These are phyloP conservation scores for Sphaerulina populicola DNA, from an alignment of 2,329 filamentous ascomycete species.

Conservation along the genomic window DNA sequence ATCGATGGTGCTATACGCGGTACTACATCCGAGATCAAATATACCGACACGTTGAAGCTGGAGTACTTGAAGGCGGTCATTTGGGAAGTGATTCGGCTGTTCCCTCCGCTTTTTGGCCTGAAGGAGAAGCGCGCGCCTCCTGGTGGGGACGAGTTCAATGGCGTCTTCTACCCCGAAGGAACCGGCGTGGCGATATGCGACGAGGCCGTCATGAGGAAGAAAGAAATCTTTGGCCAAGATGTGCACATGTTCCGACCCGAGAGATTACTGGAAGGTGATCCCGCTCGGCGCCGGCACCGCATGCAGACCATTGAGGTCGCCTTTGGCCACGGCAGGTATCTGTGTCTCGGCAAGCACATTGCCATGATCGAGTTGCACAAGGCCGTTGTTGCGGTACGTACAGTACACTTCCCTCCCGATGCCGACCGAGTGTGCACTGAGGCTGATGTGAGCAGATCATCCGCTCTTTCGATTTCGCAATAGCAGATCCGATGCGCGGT, in stretches of 20 bases:
- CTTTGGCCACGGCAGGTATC: conserved; percentile 41
- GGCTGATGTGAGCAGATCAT: conserved; percentile 15
- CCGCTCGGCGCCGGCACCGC: conserved; percentile 34
- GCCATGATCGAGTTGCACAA: conserved; percentile 46
- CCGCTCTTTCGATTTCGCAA: conserved; percentile 17
- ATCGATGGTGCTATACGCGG: conserved; percentile 34
- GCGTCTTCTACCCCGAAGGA: conserved; percentile 41
- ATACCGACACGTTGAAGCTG: conserved; percentile 24
- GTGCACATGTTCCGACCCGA: conserved; percentile 43
- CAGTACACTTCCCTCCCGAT: neutral
- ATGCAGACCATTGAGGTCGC: conserved; percentile 37
- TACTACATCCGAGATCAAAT: conserved; percentile 12
- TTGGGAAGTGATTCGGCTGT: conserved; percentile 30
- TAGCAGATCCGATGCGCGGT: conserved; percentile 19
- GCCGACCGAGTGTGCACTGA: neutral
- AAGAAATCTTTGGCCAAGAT: conserved; percentile 36
- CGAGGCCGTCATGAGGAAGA: conserved; percentile 37
- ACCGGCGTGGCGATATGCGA: conserved; percentile 41
- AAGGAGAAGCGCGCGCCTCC: conserved; percentile 23
- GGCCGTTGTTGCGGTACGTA: conserved; percentile 41
- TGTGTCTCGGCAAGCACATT: conserved; percentile 44
- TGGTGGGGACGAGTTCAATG: conserved; percentile 28
- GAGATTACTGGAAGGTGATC: conserved; percentile 41
- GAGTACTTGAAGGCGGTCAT: conserved; percentile 30
- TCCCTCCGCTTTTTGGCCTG: conserved; percentile 27